Base-by-base conservation (phyloP, 139 green algal species). In the Chlorokybus atmophyticus region DNA sequence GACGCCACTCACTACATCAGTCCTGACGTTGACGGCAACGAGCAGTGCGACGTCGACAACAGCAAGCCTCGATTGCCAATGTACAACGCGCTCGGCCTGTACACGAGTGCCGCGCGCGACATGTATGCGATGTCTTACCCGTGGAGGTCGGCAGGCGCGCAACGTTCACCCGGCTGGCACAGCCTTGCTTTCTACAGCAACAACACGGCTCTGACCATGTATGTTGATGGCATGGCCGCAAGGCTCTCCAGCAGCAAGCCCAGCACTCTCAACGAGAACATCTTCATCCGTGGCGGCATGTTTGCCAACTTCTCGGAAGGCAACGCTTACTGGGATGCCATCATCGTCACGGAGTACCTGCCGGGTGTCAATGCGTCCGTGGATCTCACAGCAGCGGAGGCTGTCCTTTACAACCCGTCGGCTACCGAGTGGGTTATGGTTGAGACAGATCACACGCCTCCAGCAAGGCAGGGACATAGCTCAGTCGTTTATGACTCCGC, bases 1-100 rank as follows among this genome's bases (percentile, higher is more conserved):
- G 60, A 52, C 35, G 21, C 30, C 23, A n/a, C n/a, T n/a, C 60
- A 68, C 60, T 68, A 26, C 24, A 32, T 68, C 32, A 62, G 51
- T 3, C 60, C 60, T 32, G 60, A 68, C 30, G 60, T 54, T 29
- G 52, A 68, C 19, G 40, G 23, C n/a, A 62, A 52, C 60, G 50
- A 31, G 21, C 8, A 50, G 19, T n/a, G n/a, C n/a, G n/a, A n/a
- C n/a, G 25, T 39, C 2, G 8, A n/a, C 32, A 59, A 55, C 35
- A 24, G 8, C 26, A 68, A 68, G 60, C 32, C n/a, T 39, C 29
- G 48, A 24, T 41, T 59, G 5, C 52, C 50, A 29, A 10, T 59
- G 24, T 54, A 59, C 23, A 68, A 50, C 19, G 60, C 31, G 10
- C 10, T 52, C 25, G 60, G 60, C 49, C 40, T 68, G 17, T 68